These are phyloP conservation scores for Tephrocybe rancida DNA, from an alignment of 768 basidiomycete genomes.

Conservation along the genomic window DNA sequence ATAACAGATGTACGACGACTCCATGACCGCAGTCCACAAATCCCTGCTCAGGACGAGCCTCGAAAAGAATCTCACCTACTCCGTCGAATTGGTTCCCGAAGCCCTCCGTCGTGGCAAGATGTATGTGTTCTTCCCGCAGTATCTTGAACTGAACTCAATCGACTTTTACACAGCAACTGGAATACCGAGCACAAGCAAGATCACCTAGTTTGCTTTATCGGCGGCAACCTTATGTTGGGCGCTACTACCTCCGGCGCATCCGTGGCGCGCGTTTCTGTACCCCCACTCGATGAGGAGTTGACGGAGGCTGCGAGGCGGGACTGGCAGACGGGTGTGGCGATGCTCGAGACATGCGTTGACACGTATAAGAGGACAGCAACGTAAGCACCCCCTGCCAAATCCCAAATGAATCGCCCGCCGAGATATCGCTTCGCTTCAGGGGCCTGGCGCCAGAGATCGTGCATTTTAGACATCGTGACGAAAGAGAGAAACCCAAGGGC, in stretches of 20 bases:
- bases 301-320: slow-evolving; percentile 67
- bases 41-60: slow-evolving; percentile 69
- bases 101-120: slow-evolving; percentile 33
- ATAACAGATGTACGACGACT: slow-evolving; percentile 80
- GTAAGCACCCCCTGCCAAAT: slow-evolving; percentile 40
- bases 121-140: slow-evolving; percentile 26
- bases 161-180: slow-evolving; percentile 54
- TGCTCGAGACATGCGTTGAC: slow-evolving; percentile 86
- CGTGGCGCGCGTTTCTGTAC: slow-evolving; percentile 56
- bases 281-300: slow-evolving; percentile 65
- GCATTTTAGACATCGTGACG: slow-evolving; percentile 69
- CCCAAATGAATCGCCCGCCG: no score
- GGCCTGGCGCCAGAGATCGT: slow-evolving; percentile 90
- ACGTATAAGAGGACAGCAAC: slow-evolving; percentile 77
- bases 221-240: slow-evolving; percentile 89
- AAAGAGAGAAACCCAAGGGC: slow-evolving; percentile 39
- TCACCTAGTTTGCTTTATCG: slow-evolving; percentile 95
- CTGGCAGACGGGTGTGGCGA: slow-evolving; percentile 80
- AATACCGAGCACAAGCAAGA: slow-evolving; percentile 85
- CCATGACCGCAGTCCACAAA: slow-evolving; percentile 80
- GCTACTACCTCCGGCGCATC: slow-evolving; percentile 66
- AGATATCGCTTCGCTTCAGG: slow-evolving; percentile 37
- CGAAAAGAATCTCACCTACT: slow-evolving; percentile 65
- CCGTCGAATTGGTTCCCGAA: slow-evolving; percentile 78
- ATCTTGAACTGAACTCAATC: background rate